Percentiles rank a stretch among this genome's conserved stretches.
Conservation (phyloP, 2,329 filamentous ascomycete species). For the Apiospora marii region DNA sequence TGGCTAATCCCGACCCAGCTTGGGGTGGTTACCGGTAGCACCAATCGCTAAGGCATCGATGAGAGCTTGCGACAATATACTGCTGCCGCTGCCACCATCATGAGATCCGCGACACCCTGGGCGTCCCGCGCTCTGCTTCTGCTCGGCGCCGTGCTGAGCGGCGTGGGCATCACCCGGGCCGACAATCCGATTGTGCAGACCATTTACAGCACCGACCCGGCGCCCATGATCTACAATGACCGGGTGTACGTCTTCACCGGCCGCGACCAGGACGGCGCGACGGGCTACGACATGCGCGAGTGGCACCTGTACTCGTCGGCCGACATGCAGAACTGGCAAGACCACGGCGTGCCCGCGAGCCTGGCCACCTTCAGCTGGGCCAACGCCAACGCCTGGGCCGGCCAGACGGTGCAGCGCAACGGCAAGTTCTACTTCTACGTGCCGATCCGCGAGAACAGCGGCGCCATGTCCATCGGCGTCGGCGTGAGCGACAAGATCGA, state of each 20-base stretch:
- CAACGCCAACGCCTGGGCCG: constrained; percentile 45
- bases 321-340: constrained; percentile 46
- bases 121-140: constrained; percentile 17
- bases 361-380: constrained; percentile 45
- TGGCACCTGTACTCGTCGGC: constrained; percentile 45
- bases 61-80: neutral
- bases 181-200: constrained; percentile 37
- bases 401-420: constrained; percentile 42
- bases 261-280: constrained; percentile 42
- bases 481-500: constrained; percentile 43
- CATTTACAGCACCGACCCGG: constrained; percentile 40
- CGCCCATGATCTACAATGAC: constrained; percentile 40
- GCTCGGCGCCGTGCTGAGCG: constrained; percentile 25
- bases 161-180: constrained; percentile 26
- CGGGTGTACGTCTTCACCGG: constrained; percentile 42
- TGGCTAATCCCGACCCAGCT: neutral
- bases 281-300: constrained; percentile 40
- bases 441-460: constrained; percentile 34
- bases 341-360: constrained; percentile 38
- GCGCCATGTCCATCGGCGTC: constrained; percentile 44
- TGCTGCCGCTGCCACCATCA: neutral
- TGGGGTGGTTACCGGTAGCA: neutral
- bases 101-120: constrained; percentile 10
- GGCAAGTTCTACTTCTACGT: constrained; percentile 46
- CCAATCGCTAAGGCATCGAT: constrained; percentile 5